Conservation (phyloP, 2,329 filamentous ascomycete species). For the Penicillium sp. region DNA sequence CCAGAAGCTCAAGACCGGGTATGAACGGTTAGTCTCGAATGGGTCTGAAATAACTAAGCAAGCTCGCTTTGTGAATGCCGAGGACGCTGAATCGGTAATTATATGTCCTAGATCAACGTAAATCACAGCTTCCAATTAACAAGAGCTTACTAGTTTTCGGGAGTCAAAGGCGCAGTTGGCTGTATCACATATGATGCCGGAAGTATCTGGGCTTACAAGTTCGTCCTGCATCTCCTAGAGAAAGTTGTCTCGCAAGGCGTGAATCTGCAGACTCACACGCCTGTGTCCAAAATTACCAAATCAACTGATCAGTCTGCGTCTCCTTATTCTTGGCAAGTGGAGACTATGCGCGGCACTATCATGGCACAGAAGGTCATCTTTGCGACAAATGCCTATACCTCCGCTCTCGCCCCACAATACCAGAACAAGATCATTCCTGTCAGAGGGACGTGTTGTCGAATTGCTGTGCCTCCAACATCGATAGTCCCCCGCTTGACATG, state of each 20-base stretch:
- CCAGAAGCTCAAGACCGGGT: conserved; percentile 35
- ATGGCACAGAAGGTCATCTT: conserved; percentile 68
- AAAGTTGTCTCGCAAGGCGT: conserved; percentile 54
- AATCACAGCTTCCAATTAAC: not conserved
- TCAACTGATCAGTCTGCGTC: conserved; percentile 14
- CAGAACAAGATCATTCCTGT: conserved; percentile 75
- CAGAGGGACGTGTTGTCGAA: conserved; percentile 57
- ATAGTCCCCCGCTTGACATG: conserved; percentile 38
- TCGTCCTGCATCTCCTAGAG: conserved; percentile 73
- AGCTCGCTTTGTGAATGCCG: conserved; percentile 29
- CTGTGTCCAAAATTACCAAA: conserved; percentile 41
- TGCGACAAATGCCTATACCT: conserved; percentile 84
- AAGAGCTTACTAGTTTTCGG: conserved; percentile 32
- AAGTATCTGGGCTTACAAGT: conserved; percentile 70
- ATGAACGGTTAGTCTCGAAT: conserved; percentile 32
- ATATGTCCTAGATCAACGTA: not conserved
- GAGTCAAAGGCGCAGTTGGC: conserved; percentile 43
- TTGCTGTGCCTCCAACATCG: conserved; percentile 32
- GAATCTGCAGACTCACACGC: conserved; percentile 59
- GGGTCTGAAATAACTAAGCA: conserved; percentile 34
- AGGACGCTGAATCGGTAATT: conserved; percentile 33
- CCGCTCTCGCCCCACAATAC: conserved; percentile 70
- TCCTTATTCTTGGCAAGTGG: conserved; percentile 59
- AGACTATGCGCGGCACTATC: conserved; percentile 71
- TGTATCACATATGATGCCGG: conserved; percentile 41